These are phyloP conservation scores for Xylariomycetidae sp. DNA, from an alignment of 2,329 filamentous ascomycete species.

Conservation along the genomic window DNA sequence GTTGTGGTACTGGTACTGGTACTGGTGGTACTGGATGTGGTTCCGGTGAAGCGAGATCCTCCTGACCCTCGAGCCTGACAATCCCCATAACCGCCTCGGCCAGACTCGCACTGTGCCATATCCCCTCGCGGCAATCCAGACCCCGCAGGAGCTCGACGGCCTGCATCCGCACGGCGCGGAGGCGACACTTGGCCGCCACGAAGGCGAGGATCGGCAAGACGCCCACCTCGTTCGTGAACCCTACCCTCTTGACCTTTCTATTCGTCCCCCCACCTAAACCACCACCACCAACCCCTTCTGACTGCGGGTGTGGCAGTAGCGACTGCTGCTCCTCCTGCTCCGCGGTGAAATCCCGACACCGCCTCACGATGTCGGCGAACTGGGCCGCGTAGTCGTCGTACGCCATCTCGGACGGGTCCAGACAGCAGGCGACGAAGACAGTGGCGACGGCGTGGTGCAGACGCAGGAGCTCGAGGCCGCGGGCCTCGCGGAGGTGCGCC, in stretches of 20 bases:
- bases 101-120: slow-evolving; percentile 20
- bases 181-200: slow-evolving; percentile 19
- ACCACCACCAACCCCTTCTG: not conserved
- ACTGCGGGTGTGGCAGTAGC: not conserved
- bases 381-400: slow-evolving; percentile 20
- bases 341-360: slow-evolving; percentile 8
- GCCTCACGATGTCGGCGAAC: slow-evolving; percentile 16
- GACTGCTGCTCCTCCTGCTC: not conserved
- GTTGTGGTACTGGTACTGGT: too few relatives aligned
- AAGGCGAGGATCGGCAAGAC: slow-evolving; percentile 18
- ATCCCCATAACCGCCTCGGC: slow-evolving; percentile 13
- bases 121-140: slow-evolving; percentile 18
- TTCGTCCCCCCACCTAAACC: not conserved
- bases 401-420: slow-evolving; percentile 18
- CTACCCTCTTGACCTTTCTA: slow-evolving; percentile 5
- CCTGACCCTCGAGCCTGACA: slow-evolving; percentile 20
- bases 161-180: slow-evolving; percentile 9
- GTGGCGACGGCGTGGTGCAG: slow-evolving; percentile 15
- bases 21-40: too few relatives aligned
- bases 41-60: too few relatives aligned
- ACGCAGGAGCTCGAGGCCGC: slow-evolving; percentile 13
- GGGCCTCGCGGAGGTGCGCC: slow-evolving; percentile 8
- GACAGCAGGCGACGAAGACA: slow-evolving; percentile 18
- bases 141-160: slow-evolving; percentile 13
- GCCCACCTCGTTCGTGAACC: slow-evolving; percentile 22